A percentile compares a stretch with the other conserved stretches of the same genome.
These are phyloP conservation scores for Globisporangium spinosum DNA, from an alignment of 352 stramenopile genomes.

Conservation along the genomic window DNA sequence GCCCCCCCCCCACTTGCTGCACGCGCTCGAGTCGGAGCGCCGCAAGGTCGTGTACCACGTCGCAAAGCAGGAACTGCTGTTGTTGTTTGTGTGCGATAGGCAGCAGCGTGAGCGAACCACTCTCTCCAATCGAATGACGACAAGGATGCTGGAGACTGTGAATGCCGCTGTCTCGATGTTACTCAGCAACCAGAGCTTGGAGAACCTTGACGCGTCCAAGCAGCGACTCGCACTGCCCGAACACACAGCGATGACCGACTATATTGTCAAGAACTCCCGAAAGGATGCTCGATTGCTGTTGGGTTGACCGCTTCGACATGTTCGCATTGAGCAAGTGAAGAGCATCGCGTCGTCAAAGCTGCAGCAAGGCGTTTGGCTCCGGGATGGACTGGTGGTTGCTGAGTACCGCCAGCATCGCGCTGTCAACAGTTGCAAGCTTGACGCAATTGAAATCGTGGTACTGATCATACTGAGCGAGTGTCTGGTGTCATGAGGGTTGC, in stretches of 20 bases:
- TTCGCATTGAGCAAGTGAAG: not conserved
- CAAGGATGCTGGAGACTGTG: conserved; percentile 31
- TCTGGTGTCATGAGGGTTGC: conserved; percentile 3
- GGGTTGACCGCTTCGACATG: conserved; percentile 19
- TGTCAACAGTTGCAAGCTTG: not conserved
- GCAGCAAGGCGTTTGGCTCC: conserved; percentile 11
- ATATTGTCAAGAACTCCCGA: conserved; percentile 23
- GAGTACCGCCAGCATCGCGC: not conserved
- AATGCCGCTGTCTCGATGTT: conserved; percentile 22
- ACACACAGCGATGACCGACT: conserved; percentile 32
- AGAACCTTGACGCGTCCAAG: conserved; percentile 30
- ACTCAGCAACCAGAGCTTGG: conserved; percentile 21
- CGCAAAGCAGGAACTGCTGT: conserved; percentile 27
- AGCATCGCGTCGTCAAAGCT: not conserved
- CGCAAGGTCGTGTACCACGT: conserved; percentile 35
- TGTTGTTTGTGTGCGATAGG: conserved; percentile 31
- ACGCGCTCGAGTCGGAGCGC: conserved; percentile 25
- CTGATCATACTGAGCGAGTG: conserved; percentile 14
- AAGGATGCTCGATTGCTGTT: conserved; percentile 28
- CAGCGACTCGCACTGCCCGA: conserved; percentile 30
- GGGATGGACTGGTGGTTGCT: not conserved
- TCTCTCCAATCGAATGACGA: not conserved
- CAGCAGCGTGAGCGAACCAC: not conserved
- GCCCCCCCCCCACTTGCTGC: conserved; percentile 16
- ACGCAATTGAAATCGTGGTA: conserved; percentile 11